Base-by-base conservation (phyloP, 352 stramenopile genomes). In the Phytopythium vexans region DNA sequence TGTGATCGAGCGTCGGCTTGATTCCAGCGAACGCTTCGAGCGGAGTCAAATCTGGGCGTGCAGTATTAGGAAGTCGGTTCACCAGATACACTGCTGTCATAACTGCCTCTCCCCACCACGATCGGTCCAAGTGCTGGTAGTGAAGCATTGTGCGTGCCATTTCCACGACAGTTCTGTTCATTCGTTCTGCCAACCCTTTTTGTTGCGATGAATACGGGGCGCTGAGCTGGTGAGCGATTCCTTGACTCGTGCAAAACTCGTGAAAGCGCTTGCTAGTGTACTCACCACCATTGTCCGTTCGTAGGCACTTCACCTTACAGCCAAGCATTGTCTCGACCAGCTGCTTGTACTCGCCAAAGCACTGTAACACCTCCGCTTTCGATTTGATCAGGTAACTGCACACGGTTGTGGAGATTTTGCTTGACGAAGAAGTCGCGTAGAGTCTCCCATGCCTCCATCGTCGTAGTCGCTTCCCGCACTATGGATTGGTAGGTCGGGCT, bases 251-350 rank as follows among this genome's bases (percentile, higher is more conserved):
- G 40, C 50, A 64, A 14, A 53, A 55, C 8, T 39, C 11, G 4
- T 40, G 7, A 11, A 73, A 56, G 9, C 15, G 15, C 15, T 52
- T 45, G 16, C 37, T 51, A 10, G 27, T 60, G 41, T 66, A 70
- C 49, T 67, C 56, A 2, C 49, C 52, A 6, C 64, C 64, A 39
- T 64, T 70, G 11, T 73, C 50, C 32, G 49, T 56, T 16, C 49
- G 40, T 9, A 73, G 12, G 5, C 39, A 57, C 32, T 64, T 52
- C 33, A 70, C 37, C 11, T 37, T 46, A 12, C 34, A 31, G 27
- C 36, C 37, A 3, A 34, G 51, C 31, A 60, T 50, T 3, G 21
- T 62, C 35, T 63, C 56, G 6, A 58, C 6, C 14, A 54, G 40
- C 4, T 39, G 40, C 6, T 42, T 55, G 32, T 40, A 66, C 34